A percentile compares a stretch with the other conserved stretches of the same genome.
phyloP scores from a whole-genome alignment of 805 yeast species.

The Wickerhamomyces bovis region DNA sequence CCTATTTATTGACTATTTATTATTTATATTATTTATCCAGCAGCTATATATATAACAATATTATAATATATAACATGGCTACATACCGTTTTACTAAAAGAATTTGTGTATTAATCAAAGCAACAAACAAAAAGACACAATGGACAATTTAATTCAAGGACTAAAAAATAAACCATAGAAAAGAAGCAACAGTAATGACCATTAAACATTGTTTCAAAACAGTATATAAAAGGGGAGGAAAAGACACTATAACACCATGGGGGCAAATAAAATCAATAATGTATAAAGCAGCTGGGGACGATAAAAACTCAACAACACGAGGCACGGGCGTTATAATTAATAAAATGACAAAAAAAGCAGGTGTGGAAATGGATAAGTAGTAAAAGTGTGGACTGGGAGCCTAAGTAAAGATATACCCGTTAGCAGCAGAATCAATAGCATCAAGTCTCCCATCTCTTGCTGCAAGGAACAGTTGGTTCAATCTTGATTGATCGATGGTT shows the following conservation, averaged over 20 bases:
- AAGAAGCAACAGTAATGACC: not conserved
- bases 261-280: not conserved
- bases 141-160: not conserved
- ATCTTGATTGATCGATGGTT: conserved; percentile 31
- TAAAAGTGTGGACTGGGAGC: not conserved
- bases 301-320: not conserved
- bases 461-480: conserved; percentile 48
- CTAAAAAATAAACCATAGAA: not conserved
- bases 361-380: not conserved
- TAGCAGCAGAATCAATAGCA: conserved; percentile 43
- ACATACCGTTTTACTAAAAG: not conserved
- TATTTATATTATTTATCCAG: conserved; percentile 1
- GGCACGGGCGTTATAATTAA: not conserved
- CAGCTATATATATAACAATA: not conserved
- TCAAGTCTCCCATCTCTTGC: conserved; percentile 52
- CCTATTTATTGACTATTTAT: not conserved
- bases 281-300: not conserved
- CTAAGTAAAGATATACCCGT: conserved; percentile 23
- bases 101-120: not conserved
- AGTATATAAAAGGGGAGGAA: not conserved
- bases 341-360: not conserved
- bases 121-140: not conserved
- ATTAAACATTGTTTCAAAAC: not conserved
- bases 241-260: not conserved
- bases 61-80: not conserved